These are phyloP conservation scores for Gossypium schwendimanii DNA, from an alignment of 441 rosid genomes.

Conservation along the genomic window DNA sequence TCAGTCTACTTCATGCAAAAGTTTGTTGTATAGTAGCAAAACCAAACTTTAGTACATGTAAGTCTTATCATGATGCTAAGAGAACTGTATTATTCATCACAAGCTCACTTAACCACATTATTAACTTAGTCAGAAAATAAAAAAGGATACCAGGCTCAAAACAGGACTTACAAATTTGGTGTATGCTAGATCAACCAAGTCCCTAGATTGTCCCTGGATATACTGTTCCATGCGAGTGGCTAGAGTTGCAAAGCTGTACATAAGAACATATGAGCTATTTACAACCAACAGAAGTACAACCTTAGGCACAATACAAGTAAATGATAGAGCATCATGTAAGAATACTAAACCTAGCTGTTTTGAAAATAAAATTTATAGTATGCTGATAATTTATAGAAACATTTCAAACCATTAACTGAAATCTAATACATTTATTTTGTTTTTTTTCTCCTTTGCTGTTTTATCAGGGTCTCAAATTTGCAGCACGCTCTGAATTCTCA, in stretches of 20 bases:
- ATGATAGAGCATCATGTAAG: conserved; percentile 1
- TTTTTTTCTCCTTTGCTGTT: background rate
- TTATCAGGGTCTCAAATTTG: background rate
- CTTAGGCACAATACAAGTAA: background rate
- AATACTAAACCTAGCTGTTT: background rate
- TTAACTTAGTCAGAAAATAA: background rate
- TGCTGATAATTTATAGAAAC: background rate
- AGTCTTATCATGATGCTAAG: conserved; percentile 3
- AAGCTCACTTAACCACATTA: background rate
- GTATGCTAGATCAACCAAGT: conserved; percentile 96
- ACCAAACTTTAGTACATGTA: background rate
- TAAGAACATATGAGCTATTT: background rate
- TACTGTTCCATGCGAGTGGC: conserved; percentile 99
- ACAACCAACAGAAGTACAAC: background rate
- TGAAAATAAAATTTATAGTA: conserved; percentile 1
- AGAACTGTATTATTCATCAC: background rate
- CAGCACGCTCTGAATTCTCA: background rate
- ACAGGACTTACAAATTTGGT: conserved; percentile 73
- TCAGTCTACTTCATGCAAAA: background rate
- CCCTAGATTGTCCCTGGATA: conserved; percentile 97
- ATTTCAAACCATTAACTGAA: background rate
- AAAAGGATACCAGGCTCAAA: background rate
- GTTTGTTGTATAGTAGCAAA: background rate
- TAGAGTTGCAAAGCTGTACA: conserved; percentile 77
- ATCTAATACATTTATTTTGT: background rate